A percentile compares a stretch with the other conserved stretches of the same genome.
These are phyloP conservation scores for Lasiosphaeria hispida DNA, from an alignment of 495 filamentous ascomycete species.

Conservation along the genomic window DNA sequence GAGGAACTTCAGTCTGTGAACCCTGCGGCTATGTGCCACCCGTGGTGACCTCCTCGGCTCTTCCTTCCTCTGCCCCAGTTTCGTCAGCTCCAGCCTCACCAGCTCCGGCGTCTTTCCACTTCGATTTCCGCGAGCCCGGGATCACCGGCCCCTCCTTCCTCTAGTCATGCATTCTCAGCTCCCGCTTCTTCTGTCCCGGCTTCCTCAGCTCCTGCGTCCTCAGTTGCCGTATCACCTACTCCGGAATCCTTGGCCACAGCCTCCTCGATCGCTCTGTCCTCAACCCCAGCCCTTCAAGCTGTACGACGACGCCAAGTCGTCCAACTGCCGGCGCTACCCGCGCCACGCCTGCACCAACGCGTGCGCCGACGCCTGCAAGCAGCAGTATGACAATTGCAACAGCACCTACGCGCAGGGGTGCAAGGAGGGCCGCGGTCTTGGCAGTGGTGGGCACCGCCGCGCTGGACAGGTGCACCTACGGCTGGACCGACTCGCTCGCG, in stretches of 20 bases:
- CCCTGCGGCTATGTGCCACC: conserved; percentile 43
- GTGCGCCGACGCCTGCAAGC: conserved; percentile 49
- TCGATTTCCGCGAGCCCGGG: too few species aligned
- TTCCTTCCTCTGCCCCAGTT: neutral
- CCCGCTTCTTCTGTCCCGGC: conserved; percentile 28
- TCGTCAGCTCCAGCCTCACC: neutral
- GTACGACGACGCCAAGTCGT: conserved; percentile 37
- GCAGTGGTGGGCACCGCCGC: neutral
- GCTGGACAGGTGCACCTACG: neutral
- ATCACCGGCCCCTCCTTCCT: too few species aligned
- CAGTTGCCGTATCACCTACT: conserved; percentile 34
- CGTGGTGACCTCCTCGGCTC: conserved; percentile 17
- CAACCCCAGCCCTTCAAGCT: conserved; percentile 44
- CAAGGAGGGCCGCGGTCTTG: conserved; percentile 25
- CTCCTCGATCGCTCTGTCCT: conserved; percentile 26
- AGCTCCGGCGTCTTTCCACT: too few species aligned
- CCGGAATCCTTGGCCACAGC: conserved; percentile 24
- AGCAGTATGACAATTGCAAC: conserved; percentile 46
- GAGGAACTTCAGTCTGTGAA: conserved; percentile 41
- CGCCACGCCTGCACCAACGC: conserved; percentile 28
- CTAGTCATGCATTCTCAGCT: too few species aligned
- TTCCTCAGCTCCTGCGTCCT: conserved; percentile 46
- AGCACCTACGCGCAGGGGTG: conserved; percentile 45
- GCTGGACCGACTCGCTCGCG: conserved; percentile 27
- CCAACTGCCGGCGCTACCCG: conserved; percentile 38